Base-by-base conservation (phyloP, 257 asterid genomes). In the Salvia splendens region DNA sequence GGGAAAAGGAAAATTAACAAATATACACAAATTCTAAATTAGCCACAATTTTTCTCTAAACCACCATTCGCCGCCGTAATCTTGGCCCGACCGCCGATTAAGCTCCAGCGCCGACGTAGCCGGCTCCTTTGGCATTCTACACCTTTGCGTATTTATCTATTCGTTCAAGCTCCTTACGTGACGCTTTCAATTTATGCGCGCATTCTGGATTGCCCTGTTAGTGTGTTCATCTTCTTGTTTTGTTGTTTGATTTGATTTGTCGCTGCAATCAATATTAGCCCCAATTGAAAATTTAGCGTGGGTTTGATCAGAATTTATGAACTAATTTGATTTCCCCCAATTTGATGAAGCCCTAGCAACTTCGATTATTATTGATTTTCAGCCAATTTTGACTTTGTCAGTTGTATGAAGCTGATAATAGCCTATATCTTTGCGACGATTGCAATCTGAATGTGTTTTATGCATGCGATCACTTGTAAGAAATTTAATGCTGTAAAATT, bases 331-430 rank as follows among this genome's bases (percentile, higher is more conserved):
- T 68, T 75, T 65, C 16, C 81, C 80, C 84, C 65, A 79, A 79
- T 58, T 79, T 53, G 70, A 48, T 68, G 70, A 76, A 79, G 70
- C 85, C 85, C 83, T 77, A 77, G 74, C 15, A 30, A 42, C 3
- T 50, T 50, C 3, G n/a, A 30, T 17, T 33, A 38, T 54, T 3
- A 11, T 57, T 61, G 24, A 35, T 45, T 53, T 70, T 66, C 38
- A 17, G 60, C 24, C 33, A 69, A 47, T 74, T 68, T 57, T 20
- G 66, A 35, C 52, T 33, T 42, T 46, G 11, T 77, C 40, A 17
- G 40, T 12, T 46, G 14, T 55, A 15, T 59, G 47, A 30, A 30
- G 50, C 51, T 64, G 71, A 33, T 58, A 56, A 55, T 35, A 48
- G 60, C 17, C 5, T 45, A 57, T 24, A 6, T 61, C 5, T 58